A percentile compares a stretch with the other conserved stretches of the same genome.
These are phyloP conservation scores for Telopea speciosissima DNA, from an alignment of 177 flowering plant species.

Conservation along the genomic window DNA sequence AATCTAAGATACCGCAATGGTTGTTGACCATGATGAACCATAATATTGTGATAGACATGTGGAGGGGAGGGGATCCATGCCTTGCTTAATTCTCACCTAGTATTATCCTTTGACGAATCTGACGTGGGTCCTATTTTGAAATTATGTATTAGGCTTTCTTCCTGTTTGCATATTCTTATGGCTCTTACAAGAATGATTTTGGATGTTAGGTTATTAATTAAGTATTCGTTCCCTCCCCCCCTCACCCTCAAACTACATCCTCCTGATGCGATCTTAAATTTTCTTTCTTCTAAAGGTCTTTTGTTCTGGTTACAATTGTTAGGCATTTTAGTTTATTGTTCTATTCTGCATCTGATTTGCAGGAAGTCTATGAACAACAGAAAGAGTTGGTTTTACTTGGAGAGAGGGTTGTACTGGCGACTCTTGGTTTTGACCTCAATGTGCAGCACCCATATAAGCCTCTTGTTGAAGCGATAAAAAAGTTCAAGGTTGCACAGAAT, in stretches of 20 bases:
- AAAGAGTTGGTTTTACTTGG: constrained; percentile 75
- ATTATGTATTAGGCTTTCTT: no score
- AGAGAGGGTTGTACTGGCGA: constrained; percentile 83
- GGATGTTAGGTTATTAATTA: background rate
- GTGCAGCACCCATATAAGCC: constrained; percentile 89
- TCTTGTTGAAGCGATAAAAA: constrained; percentile 85
- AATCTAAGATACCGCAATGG: background rate
- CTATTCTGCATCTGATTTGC: constrained; percentile 18
- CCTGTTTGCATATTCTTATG: background rate
- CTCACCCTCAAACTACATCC: no score
- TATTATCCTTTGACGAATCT: no score
- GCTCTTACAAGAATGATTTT: background rate
- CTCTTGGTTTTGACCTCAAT: constrained; percentile 84
- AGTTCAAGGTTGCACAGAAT: constrained; percentile 77
- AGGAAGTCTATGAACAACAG: constrained; percentile 91
- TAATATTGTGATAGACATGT: background rate
- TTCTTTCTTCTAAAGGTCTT: background rate
- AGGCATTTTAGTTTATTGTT: background rate
- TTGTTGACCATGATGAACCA: no score
- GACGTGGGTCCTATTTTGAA: no score
- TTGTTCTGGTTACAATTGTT: background rate
- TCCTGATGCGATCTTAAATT: background rate
- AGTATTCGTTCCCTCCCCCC: no score
- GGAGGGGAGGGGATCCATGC: background rate
- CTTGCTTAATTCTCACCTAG: no score